A percentile compares a stretch with the other conserved stretches of the same genome.
Evolutionary conservation across 768 basidiomycete species (phyloP).

Genomic region (Lactarius hatsudake): DNA sequence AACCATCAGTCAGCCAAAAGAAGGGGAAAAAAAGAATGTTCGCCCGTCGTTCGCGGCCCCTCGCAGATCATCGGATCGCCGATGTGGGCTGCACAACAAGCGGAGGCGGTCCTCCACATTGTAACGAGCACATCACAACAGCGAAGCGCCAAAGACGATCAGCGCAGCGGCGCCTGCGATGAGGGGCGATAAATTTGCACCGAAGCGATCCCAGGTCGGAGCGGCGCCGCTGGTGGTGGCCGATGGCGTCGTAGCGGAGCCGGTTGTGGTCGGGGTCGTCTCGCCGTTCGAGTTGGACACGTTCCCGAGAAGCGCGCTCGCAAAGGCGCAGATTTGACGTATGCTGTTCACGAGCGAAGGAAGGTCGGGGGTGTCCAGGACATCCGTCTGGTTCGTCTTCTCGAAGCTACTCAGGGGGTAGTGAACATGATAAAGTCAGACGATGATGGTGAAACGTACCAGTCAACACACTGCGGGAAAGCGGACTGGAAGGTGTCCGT

Average conservation of each 20-base stretch:
- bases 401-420: constrained; percentile 43
- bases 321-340: constrained; percentile 49
- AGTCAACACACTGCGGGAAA: constrained; percentile 67
- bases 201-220: neutral
- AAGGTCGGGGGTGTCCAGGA: constrained; percentile 47
- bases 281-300: constrained; percentile 46
- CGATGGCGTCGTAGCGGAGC: constrained; percentile 6
- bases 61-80: neutral
- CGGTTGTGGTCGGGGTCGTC: constrained; percentile 32
- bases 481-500: constrained; percentile 44
- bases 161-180: neutral
- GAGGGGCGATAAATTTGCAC: neutral
- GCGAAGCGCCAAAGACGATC: neutral
- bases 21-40: neutral
- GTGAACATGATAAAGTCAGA: neutral
- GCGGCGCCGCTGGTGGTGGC: neutral
- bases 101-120: neutral
- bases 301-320: constrained; percentile 52
- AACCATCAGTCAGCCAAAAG: neutral
- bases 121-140: neutral
- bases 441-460: constrained; percentile 38
- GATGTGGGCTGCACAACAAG: neutral
- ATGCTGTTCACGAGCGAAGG: constrained; percentile 50
- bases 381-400: constrained; percentile 53
- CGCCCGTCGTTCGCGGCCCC: neutral